phyloP scores from a whole-genome alignment of 768 basidiomycete species.

The Mycena epipterygia region DNA sequence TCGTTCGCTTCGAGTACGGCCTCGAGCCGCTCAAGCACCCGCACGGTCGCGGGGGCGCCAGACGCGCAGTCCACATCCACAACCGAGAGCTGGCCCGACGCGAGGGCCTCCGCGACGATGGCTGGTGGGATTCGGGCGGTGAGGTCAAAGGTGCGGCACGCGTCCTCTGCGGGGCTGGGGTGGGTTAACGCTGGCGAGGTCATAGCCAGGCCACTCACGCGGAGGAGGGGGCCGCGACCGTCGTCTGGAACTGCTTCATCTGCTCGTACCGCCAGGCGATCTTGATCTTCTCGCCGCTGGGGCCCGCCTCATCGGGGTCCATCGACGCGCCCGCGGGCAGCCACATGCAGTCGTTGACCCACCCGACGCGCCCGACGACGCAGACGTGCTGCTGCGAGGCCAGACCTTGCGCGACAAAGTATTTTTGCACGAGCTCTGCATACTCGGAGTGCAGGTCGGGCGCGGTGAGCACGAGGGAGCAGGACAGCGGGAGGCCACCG shows the following conservation, averaged over 20 bases:
- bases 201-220: conserved; percentile 53
- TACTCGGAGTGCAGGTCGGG: conserved; percentile 91
- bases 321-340: conserved; percentile 51
- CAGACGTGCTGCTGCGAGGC: conserved; percentile 76
- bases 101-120: conserved; percentile 59
- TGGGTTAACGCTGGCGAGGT: conserved; percentile 28
- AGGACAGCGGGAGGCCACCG: conserved; percentile 89
- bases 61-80: conserved; percentile 38
- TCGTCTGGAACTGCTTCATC: conserved; percentile 94
- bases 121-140: conserved; percentile 69
- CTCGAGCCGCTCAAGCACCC: conserved; percentile 44
- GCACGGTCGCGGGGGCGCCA: conserved; percentile 31
- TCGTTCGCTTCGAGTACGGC: conserved; percentile 45
- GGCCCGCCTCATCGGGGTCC: conserved; percentile 51
- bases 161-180: conserved; percentile 59
- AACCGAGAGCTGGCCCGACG: conserved; percentile 54
- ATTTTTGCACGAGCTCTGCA: conserved; percentile 86
- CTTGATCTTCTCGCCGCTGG: conserved; percentile 76
- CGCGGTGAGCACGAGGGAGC: conserved; percentile 79
- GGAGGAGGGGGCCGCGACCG: conserved; percentile 62
- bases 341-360: conserved; percentile 90
- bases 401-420: conserved; percentile 92
- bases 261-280: conserved; percentile 98
- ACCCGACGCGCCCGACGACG: conserved; percentile 73
- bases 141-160: conserved; percentile 82